A percentile compares a stretch with the other conserved stretches of the same genome.
These are phyloP conservation scores for Lactarius pseudohatsudake DNA, from an alignment of 768 basidiomycete species.

Conservation along the genomic window DNA sequence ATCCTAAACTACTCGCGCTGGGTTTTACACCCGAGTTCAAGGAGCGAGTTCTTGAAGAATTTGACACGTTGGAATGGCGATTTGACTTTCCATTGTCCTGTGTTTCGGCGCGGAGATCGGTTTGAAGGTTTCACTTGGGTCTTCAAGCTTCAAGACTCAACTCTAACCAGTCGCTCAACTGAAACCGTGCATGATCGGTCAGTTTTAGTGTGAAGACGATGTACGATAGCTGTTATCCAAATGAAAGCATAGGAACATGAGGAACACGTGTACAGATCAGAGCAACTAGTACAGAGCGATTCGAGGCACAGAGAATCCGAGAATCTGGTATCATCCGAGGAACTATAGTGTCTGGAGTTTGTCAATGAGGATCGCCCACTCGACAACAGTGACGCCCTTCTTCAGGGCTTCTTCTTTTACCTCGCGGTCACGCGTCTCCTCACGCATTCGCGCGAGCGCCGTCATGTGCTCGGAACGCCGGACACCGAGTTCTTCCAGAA, in stretches of 20 bases:
- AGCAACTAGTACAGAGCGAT: not conserved
- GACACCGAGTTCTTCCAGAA: constrained; percentile 59
- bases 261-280: not conserved
- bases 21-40: constrained; percentile 20
- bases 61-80: constrained; percentile 11
- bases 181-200: not conserved
- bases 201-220: not conserved
- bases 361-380: constrained; percentile 79
- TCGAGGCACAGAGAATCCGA: not conserved
- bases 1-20: not conserved
- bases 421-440: constrained; percentile 66
- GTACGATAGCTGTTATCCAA: constrained; percentile 4
- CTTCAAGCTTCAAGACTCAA: not conserved
- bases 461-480: constrained; percentile 57
- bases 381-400: constrained; percentile 67
- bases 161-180: not conserved
- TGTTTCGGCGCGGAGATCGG: constrained; percentile 18
- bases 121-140: not conserved
- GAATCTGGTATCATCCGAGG: not conserved
- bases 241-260: not conserved
- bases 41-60: not conserved
- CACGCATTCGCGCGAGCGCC: constrained; percentile 59
- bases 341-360: constrained; percentile 46
- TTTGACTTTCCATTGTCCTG: not conserved
- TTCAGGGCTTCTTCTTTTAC: constrained; percentile 68